phyloP scores from a whole-genome alignment of 2,329 filamentous ascomycete genomes.

The Huntiella decipiens region DNA sequence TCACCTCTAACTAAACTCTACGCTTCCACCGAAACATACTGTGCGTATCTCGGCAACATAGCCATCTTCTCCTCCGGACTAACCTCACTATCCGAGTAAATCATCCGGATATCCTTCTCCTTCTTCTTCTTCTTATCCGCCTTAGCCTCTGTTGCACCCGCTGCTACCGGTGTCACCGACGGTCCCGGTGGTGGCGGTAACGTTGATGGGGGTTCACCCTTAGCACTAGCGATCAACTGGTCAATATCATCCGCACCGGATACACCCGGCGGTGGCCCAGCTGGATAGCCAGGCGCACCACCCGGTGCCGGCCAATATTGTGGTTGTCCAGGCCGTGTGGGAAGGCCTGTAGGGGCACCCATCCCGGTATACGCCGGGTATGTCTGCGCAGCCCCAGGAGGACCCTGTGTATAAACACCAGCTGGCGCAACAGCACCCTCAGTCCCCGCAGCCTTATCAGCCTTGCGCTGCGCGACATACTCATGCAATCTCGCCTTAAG shows the following conservation, averaged over 20 bases:
- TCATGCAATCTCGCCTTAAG: slow-evolving; percentile 64
- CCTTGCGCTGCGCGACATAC: slow-evolving; percentile 49
- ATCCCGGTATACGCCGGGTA: slow-evolving; percentile 23
- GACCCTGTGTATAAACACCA: neutral
- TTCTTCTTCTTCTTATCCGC: slow-evolving; percentile 39
- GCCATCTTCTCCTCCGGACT: slow-evolving; percentile 88
- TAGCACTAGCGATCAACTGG: slow-evolving; percentile 41
- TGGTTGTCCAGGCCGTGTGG: slow-evolving; percentile 21
- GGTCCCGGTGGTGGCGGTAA: slow-evolving; percentile 16
- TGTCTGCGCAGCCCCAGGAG: neutral
- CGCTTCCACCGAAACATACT: slow-evolving; percentile 27
- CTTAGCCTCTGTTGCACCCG: slow-evolving; percentile 13
- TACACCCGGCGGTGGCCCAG: slow-evolving; percentile 14
- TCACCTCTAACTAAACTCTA: neutral
- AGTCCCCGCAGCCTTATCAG: slow-evolving; percentile 30
- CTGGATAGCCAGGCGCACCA: slow-evolving; percentile 14
- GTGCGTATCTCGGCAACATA: slow-evolving; percentile 51
- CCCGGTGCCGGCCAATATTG: slow-evolving; percentile 5
- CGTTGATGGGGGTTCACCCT: slow-evolving; percentile 35
- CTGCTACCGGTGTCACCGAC: slow-evolving; percentile 22
- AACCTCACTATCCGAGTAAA: slow-evolving; percentile 62
- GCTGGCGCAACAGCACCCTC: no score
- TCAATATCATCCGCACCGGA: slow-evolving; percentile 38
- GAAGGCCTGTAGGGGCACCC: slow-evolving; percentile 23
- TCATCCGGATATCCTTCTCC: slow-evolving; percentile 48